Evolutionary conservation across 129 eudicot species (phyloP).

Genomic region (Pulicaria dysenterica): DNA sequence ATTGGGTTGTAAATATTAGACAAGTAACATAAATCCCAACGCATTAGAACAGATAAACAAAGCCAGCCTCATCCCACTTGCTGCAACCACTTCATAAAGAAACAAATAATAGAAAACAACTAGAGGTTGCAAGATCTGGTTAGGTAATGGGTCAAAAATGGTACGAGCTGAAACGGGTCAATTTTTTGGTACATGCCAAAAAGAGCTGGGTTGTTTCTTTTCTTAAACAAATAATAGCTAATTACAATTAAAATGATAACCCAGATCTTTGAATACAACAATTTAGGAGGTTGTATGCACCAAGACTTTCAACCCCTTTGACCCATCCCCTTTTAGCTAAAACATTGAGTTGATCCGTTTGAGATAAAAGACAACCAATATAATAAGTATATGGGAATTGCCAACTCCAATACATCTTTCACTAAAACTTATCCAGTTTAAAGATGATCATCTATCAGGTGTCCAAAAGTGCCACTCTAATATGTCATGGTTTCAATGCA

Average conservation of each 20-base stretch:
- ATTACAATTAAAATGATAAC: background rate
- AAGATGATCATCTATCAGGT: background rate
- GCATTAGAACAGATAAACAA: background rate
- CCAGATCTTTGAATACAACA: background rate
- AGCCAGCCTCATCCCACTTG: background rate
- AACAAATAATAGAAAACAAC: background rate
- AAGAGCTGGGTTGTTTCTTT: background rate
- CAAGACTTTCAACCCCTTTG: background rate
- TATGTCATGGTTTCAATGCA: background rate
- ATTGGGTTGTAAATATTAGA: conserved; percentile 19
- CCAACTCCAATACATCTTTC: background rate
- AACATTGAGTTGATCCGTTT: background rate
- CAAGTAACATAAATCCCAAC: background rate
- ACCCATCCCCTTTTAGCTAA: conserved; percentile 8
- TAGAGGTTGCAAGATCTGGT: background rate
- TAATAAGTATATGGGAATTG: background rate
- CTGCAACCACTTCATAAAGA: no score
- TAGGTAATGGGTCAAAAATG: background rate
- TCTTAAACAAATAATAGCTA: no score
- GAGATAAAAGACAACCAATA: background rate
- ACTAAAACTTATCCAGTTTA: background rate
- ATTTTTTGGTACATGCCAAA: background rate
- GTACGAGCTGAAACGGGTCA: background rate
- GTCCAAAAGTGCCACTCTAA: background rate
- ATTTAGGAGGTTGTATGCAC: background rate